Percentiles rank a stretch among this genome's conserved stretches.
phyloP scores from a whole-genome alignment of 331 rosid genomes.

The Prunus yedoensis region DNA sequence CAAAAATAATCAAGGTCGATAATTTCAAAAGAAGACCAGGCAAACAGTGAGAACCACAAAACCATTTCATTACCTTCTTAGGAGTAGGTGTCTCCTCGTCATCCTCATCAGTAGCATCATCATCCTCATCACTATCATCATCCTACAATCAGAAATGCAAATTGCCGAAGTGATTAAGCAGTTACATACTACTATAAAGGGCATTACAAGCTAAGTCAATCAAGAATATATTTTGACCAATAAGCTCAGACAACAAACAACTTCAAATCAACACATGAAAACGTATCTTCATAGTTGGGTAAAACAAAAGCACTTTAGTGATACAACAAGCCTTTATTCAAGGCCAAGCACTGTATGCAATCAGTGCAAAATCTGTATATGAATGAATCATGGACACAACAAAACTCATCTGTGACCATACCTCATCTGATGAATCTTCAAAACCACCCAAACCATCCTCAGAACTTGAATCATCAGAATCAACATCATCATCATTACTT shows the following conservation, averaged over 20 bases:
- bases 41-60: not conserved
- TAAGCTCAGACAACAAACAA: not conserved
- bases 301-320: too few species aligned
- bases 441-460: conserved; percentile 49
- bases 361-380: not conserved
- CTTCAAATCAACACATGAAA: not conserved
- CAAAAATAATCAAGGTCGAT: not conserved
- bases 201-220: not conserved
- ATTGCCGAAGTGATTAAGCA: not conserved
- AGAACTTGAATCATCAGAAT: conserved; percentile 34
- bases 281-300: too few species aligned
- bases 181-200: too few species aligned
- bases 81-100: conserved; percentile 42
- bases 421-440: conserved; percentile 28
- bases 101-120: conserved; percentile 19
- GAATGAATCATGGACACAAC: too few species aligned
- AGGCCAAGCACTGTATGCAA: not conserved
- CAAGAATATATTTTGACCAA: not conserved
- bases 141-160: conserved; percentile 6
- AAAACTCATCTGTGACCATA: not conserved
- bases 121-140: conserved; percentile 21
- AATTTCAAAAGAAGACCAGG: not conserved
- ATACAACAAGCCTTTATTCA: too few species aligned
- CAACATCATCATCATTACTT: conserved; percentile 37
- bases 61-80: conserved; percentile 32